Conservation (phyloP, 768 basidiomycete species). For the Lactarius pseudohatsudake region DNA sequence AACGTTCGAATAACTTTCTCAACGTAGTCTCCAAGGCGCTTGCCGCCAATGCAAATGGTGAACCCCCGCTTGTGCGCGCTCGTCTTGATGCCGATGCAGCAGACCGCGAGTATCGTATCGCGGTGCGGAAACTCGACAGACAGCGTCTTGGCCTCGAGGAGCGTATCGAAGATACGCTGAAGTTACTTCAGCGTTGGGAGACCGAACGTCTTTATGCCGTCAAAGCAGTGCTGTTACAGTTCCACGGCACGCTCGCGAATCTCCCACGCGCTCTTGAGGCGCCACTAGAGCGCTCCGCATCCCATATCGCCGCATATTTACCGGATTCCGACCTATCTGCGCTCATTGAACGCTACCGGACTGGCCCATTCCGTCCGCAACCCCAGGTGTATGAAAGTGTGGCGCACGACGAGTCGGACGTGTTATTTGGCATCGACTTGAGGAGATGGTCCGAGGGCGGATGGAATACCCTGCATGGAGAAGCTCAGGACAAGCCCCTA, state of each 20-base stretch:
- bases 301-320: constrained; percentile 79
- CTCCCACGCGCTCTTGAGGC: constrained; percentile 66
- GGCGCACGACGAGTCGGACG: constrained; percentile 78
- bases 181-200: constrained; percentile 83
- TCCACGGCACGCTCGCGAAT: constrained; percentile 75
- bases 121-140: constrained; percentile 79
- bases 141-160: constrained; percentile 87
- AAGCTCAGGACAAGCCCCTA: constrained; percentile 57
- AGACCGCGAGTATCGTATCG: constrained; percentile 74
- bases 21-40: constrained; percentile 74
- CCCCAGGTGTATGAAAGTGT: constrained; percentile 87
- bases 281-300: constrained; percentile 66
- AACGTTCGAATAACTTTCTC: constrained; percentile 67
- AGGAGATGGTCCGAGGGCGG: constrained; percentile 88
- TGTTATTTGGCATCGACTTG: constrained; percentile 89
- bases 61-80: constrained; percentile 68
- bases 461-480: constrained; percentile 54
- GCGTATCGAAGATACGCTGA: constrained; percentile 78
- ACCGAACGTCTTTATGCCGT: constrained; percentile 77
- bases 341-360: constrained; percentile 89
- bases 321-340: constrained; percentile 86
- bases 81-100: constrained; percentile 80
- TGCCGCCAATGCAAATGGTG: constrained; percentile 45
- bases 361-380: constrained; percentile 86
- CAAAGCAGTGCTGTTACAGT: constrained; percentile 88